phyloP scores from a whole-genome alignment of 768 basidiomycete genomes.

The Lactarius sp. region DNA sequence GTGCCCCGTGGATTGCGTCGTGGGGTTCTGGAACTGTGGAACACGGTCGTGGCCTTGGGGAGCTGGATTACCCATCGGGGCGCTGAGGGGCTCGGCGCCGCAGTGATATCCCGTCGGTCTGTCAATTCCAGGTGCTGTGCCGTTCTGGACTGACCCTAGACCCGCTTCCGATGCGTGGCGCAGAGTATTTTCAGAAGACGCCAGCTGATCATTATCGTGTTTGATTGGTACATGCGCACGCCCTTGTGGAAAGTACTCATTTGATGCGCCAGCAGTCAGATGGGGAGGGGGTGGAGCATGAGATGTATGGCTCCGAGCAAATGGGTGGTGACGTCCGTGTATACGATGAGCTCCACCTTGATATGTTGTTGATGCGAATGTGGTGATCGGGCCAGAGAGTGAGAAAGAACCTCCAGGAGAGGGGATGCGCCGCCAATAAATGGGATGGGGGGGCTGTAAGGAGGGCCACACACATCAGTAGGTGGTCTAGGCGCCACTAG shows the following conservation, averaged over 20 bases:
- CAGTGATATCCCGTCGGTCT: slow-evolving; percentile 12
- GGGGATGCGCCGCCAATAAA: slow-evolving; percentile 20
- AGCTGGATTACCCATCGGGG: slow-evolving; percentile 11
- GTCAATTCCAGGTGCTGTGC: slow-evolving; percentile 17
- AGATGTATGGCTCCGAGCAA: slow-evolving; percentile 6
- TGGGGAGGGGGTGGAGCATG: neutral
- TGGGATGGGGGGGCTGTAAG: slow-evolving; percentile 13
- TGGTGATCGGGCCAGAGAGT: slow-evolving; percentile 8
- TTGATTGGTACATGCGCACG: slow-evolving; percentile 7
- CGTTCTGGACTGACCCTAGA: slow-evolving; percentile 24
- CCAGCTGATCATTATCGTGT: slow-evolving; percentile 19
- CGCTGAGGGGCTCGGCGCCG: slow-evolving; percentile 15
- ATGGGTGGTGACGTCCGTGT: slow-evolving; percentile 9
- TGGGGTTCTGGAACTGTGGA: slow-evolving; percentile 9
- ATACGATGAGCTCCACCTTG: slow-evolving; percentile 11
- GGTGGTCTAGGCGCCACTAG: neutral
- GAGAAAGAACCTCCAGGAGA: slow-evolving; percentile 21
- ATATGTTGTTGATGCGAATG: slow-evolving; percentile 12
- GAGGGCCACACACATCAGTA: neutral
- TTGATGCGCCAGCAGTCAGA: neutral
- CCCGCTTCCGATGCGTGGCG: slow-evolving; percentile 17
- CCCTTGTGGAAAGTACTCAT: slow-evolving; percentile 10
- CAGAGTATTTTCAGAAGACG: slow-evolving; percentile 11
- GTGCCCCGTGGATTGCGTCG: slow-evolving; percentile 18
- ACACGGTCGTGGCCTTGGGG: slow-evolving; percentile 2